A percentile compares a stretch with the other conserved stretches of the same genome.
These are phyloP conservation scores for Fusarium torulosum DNA, from an alignment of 2,329 filamentous ascomycete genomes.

Conservation along the genomic window DNA sequence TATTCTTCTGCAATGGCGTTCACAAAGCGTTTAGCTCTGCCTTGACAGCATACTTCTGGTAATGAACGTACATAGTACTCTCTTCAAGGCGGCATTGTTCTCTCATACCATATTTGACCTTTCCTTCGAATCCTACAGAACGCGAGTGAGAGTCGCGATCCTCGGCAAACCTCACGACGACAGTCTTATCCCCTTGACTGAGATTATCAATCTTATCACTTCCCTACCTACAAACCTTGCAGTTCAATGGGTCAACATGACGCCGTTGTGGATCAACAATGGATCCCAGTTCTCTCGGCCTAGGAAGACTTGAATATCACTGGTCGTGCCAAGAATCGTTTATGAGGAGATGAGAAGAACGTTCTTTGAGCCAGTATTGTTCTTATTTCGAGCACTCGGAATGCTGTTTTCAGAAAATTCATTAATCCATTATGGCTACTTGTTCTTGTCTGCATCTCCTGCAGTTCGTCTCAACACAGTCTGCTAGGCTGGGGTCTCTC, in stretches of 20 bases:
- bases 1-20: no score
- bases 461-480: neutral
- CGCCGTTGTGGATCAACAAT: conserved; percentile 40
- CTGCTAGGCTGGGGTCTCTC: conserved; percentile 5
- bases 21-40: no score
- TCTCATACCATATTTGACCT: neutral
- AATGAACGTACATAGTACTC: no score
- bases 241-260: conserved; percentile 38
- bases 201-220: conserved; percentile 7
- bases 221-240: conserved; percentile 29
- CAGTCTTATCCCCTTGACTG: conserved; percentile 1
- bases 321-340: conserved; percentile 2
- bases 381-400: neutral
- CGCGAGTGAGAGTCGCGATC: neutral
- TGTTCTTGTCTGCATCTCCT: conserved; percentile 8
- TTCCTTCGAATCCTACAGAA: neutral
- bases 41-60: neutral
- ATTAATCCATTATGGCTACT: conserved; percentile 9
- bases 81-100: no score
- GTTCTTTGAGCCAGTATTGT: neutral
- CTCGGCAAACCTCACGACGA: neutral
- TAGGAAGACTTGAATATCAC: conserved; percentile 17
- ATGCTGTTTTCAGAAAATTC: neutral
- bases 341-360: neutral
- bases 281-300: conserved; percentile 33